Evolutionary conservation across 805 yeast genomes (phyloP).

Genomic region (Tetrapisispora iriomotensis): DNA sequence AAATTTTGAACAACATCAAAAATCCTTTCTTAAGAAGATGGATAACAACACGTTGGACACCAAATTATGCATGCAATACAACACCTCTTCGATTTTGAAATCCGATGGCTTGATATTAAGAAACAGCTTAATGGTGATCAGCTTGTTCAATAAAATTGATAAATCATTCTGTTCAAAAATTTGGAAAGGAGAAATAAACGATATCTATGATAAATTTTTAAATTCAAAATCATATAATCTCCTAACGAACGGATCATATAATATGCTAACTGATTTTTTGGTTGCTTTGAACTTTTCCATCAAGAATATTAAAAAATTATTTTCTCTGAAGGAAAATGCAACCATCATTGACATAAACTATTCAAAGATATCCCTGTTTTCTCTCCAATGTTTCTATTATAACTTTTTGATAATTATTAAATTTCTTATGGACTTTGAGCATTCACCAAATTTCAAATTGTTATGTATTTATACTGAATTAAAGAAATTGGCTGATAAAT

Average conservation of each 20-base stretch:
- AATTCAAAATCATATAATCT: slow-evolving; percentile 16
- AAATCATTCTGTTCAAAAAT: slow-evolving; percentile 17
- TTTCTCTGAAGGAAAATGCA: slow-evolving; percentile 11
- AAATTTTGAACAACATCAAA: slow-evolving; percentile 8
- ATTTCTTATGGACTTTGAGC: slow-evolving; percentile 26
- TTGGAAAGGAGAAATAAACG: slow-evolving; percentile 17
- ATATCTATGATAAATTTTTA: slow-evolving; percentile 17
- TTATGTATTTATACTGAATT: slow-evolving; percentile 25
- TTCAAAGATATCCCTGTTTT: slow-evolving; percentile 20
- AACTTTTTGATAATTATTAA: slow-evolving; percentile 24
- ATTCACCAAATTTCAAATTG: slow-evolving; percentile 27
- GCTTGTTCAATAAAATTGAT: slow-evolving; percentile 19
- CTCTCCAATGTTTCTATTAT: slow-evolving; percentile 24
- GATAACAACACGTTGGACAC: neutral
- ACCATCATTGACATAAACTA: slow-evolving; percentile 12
- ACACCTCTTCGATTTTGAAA: slow-evolving; percentile 6
- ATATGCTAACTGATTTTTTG: slow-evolving; percentile 23
- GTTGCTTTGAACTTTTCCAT: slow-evolving; percentile 26
- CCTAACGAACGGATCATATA: slow-evolving; percentile 21
- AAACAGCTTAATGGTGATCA: slow-evolving; percentile 25
- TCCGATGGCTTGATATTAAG: slow-evolving; percentile 19
- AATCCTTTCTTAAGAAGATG: neutral
- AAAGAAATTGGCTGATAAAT: slow-evolving; percentile 20
- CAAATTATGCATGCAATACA: neutral
- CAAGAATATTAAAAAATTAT: slow-evolving; percentile 21